A percentile compares a stretch with the other conserved stretches of the same genome.
phyloP scores from a whole-genome alignment of 2,329 filamentous ascomycete species.

The Penicillium verrucosum region DNA sequence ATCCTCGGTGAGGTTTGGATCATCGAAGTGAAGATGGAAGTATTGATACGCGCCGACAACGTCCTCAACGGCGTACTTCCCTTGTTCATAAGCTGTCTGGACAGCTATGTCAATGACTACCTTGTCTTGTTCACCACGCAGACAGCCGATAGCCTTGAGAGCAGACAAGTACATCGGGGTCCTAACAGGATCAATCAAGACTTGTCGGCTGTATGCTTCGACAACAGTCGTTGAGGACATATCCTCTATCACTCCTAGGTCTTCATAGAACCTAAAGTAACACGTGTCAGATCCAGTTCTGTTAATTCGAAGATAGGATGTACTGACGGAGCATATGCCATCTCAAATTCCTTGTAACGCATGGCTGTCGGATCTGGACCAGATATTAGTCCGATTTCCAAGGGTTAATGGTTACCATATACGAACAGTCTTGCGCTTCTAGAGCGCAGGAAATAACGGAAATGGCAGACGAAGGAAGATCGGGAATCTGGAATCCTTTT shows the following conservation, averaged over 20 bases:
- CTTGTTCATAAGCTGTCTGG: slow-evolving; percentile 56
- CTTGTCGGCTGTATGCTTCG: slow-evolving; percentile 62
- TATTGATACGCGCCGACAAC: slow-evolving; percentile 57
- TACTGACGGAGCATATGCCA: slow-evolving; percentile 25
- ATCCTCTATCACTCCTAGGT: slow-evolving; percentile 60
- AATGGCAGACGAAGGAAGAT: slow-evolving; percentile 34
- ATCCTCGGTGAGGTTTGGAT: slow-evolving; percentile 52
- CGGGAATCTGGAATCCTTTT: slow-evolving; percentile 33
- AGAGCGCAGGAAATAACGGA: slow-evolving; percentile 40
- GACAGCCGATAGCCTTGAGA: slow-evolving; percentile 57
- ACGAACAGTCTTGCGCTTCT: slow-evolving; percentile 36
- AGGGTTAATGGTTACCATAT: neutral
- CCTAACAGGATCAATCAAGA: slow-evolving; percentile 53
- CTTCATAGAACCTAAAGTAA: slow-evolving; percentile 53
- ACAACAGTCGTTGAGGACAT: slow-evolving; percentile 61
- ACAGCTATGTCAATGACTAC: slow-evolving; percentile 58
- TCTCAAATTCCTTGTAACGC: slow-evolving; percentile 29
- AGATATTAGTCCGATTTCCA: slow-evolving; percentile 12
- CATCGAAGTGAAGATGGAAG: slow-evolving; percentile 53
- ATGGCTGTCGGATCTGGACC: slow-evolving; percentile 29
- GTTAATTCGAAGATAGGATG: neutral
- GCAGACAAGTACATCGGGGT: slow-evolving; percentile 63
- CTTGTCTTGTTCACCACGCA: slow-evolving; percentile 48
- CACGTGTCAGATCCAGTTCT: neutral
- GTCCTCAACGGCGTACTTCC: slow-evolving; percentile 56